Evolutionary conservation across 768 basidiomycete species (phyloP), one percentile per base, ranked within the genome.

Genomic region (Trametes coccinea): DNA sequence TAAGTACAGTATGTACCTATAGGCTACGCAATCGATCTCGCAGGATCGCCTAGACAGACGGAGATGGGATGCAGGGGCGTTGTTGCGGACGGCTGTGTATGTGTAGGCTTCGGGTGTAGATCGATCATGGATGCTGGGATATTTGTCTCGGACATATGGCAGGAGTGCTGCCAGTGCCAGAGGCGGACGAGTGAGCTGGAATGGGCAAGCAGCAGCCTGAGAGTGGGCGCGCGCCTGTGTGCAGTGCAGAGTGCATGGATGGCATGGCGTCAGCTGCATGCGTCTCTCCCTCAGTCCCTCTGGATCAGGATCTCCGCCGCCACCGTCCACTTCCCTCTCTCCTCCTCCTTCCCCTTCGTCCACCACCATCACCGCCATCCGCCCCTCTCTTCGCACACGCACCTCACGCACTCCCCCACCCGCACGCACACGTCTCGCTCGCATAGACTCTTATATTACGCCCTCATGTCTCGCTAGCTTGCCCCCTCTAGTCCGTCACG

Each of bases 391-490:
- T 22, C 22, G 22, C 22, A 22, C 22, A 22, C 22, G 22, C 22
- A 22, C 22, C 22, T 22, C 22, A 22, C 22, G 22, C 22, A 22
- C 62, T 37, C 62, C 40, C 4, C 57, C 22, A n/a, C 34, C 13
- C 34, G 39, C 7, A 9, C 41, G 41, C 41, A 43, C n/a, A 43
- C 41, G 41, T 8, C 41, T n/a, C 41, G 41, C 41, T 43, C n/a
- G 27, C 5, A 48, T 64, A 64, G 47, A 60, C 22, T 22, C 22
- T 22, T 37, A 37, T 37, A 37, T 37, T 64, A 64, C 60, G 67
- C 52, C 65, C 71, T 66, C 60, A 72, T 72, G 71, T 67, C 70
- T 67, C 60, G 53, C 52, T 65, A 37, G 34, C 34, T 37, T 37
- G 34, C 34, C 34, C 34, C 34, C 34, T 37, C 34, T 37, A 60